These are phyloP conservation scores for Pneumocystis sp. DNA, from an alignment of 1,139 yeast species.

Conservation along the genomic window DNA sequence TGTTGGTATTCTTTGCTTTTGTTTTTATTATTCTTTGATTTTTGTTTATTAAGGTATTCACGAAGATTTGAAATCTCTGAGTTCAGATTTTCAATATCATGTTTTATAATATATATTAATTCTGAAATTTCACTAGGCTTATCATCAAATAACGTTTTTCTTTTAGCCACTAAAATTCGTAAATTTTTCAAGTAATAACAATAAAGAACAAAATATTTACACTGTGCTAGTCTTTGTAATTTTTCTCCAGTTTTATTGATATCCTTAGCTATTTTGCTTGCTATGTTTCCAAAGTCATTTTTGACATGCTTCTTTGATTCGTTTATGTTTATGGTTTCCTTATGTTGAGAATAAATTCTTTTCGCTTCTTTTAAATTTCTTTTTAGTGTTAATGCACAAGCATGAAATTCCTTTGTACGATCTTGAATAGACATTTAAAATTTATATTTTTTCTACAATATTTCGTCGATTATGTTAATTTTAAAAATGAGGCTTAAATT, in stretches of 20 bases:
- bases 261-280: slow-evolving; percentile 74
- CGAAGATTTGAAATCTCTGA: slow-evolving; percentile 57
- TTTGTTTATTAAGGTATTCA: slow-evolving; percentile 32
- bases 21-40: slow-evolving; percentile 26
- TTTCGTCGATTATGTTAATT: neutral
- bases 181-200: neutral
- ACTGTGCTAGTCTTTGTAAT: slow-evolving; percentile 57
- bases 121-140: slow-evolving; percentile 89
- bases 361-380: neutral
- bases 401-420: slow-evolving; percentile 2
- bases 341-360: neutral
- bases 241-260: slow-evolving; percentile 78
- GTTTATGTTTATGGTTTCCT: neutral
- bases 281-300: slow-evolving; percentile 58
- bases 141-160: slow-evolving; percentile 89
- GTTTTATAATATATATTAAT: slow-evolving; percentile 81
- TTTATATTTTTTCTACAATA: neutral
- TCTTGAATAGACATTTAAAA: slow-evolving; percentile 5
- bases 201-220: slow-evolving; percentile 12
- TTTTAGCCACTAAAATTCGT: slow-evolving; percentile 45
- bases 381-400: neutral
- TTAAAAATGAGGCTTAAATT: neutral
- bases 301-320: slow-evolving; percentile 4
- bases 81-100: slow-evolving; percentile 77
- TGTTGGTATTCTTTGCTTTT: slow-evolving; percentile 41